These are phyloP conservation scores for Polytrichum formosum DNA, from an alignment of 225 moss, liverwort and hornwort species.

Conservation along the genomic window DNA sequence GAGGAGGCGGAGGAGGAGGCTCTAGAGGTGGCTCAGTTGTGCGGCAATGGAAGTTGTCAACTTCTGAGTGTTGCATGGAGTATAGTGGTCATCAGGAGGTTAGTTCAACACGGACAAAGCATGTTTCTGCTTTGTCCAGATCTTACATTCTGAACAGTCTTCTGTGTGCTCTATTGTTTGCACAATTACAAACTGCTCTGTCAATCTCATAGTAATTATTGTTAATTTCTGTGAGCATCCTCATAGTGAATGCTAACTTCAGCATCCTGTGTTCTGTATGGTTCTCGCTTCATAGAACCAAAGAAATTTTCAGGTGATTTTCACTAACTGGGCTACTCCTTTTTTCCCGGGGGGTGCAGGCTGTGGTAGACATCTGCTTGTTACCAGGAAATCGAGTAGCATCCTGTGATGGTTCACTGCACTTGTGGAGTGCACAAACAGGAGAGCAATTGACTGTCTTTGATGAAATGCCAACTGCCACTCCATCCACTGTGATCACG, in stretches of 20 bases:
- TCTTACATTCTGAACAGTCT: no score
- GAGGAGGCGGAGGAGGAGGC: slow-evolving; percentile 46
- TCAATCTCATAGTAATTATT: no score
- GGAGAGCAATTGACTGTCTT: slow-evolving; percentile 65
- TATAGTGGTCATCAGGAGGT: slow-evolving; percentile 80
- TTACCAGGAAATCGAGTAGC: slow-evolving; percentile 71
- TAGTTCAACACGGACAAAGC: slow-evolving; percentile 7
- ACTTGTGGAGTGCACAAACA: slow-evolving; percentile 68
- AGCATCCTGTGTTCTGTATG: no score
- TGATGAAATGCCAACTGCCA: slow-evolving; percentile 48
- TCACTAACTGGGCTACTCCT: neutral
- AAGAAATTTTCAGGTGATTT: no score
- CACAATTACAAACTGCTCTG: no score
- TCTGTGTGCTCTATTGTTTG: no score
- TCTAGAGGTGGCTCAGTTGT: slow-evolving; percentile 56
- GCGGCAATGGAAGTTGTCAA: slow-evolving; percentile 73
- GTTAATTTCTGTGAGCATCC: no score
- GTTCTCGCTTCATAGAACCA: no score
- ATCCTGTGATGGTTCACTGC: slow-evolving; percentile 85
- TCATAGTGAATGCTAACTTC: no score
- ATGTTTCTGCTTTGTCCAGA: no score
- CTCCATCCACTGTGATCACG: slow-evolving; percentile 31
- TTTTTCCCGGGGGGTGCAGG: slow-evolving; percentile 23
- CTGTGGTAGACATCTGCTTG: slow-evolving; percentile 71
- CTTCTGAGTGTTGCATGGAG: slow-evolving; percentile 70